phyloP scores from a whole-genome alignment of 805 yeast species.

The Saccharomycopsis oosterbeekiorum region DNA sequence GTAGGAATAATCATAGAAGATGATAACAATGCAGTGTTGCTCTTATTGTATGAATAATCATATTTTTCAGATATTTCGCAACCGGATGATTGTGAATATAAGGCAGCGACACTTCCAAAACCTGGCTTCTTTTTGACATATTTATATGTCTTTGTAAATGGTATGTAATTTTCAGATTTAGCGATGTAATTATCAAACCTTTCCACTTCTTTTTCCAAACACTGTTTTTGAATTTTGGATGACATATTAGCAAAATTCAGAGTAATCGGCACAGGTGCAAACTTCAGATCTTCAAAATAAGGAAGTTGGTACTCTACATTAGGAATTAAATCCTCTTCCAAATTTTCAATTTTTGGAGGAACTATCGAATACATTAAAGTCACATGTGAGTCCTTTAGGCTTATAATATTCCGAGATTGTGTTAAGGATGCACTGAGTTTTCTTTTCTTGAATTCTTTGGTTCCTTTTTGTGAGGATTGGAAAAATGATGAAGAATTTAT shows the following conservation, averaged over 20 bases:
- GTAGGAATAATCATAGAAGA: not conserved
- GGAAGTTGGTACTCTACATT: not conserved
- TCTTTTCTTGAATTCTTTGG: not conserved
- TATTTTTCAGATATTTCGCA: not conserved
- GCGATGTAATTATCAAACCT: not conserved
- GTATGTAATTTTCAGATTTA: not conserved
- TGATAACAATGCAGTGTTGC: not conserved
- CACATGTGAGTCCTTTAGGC: not conserved
- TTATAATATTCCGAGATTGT: not conserved
- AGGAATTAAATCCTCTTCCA: constrained; percentile 23
- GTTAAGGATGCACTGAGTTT: not conserved
- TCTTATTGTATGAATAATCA: not conserved
- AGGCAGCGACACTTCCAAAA: not conserved
- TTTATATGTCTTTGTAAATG: not conserved
- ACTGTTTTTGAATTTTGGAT: not conserved
- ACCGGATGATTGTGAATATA: not conserved
- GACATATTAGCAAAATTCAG: not conserved
- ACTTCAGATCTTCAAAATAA: not conserved
- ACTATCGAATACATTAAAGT: constrained; percentile 16
- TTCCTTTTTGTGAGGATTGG: not conserved
- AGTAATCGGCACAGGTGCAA: not conserved
- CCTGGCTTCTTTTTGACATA: not conserved
- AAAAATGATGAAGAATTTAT: not conserved
- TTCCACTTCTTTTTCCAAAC: not conserved
- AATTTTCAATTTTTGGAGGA: constrained; percentile 24